Conservation (phyloP, 768 basidiomycete genomes). For the Mycena rebaudengoi region DNA sequence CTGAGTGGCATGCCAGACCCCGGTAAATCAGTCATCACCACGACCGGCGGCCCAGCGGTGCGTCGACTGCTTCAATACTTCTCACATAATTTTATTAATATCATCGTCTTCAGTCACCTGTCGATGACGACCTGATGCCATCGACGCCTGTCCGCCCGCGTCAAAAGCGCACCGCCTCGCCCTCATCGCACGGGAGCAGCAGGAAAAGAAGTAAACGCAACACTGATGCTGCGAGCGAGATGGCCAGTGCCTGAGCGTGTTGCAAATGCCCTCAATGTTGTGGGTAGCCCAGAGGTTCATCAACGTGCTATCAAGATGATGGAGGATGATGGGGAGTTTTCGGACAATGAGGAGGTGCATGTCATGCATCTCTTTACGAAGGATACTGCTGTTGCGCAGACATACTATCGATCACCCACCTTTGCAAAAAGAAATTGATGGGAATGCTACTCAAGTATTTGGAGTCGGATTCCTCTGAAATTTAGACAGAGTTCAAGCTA, state of each 20-base stretch:
- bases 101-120: too few relatives aligned
- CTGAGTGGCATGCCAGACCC: neutral
- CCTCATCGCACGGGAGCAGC: neutral
- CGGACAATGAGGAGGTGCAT: neutral
- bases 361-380: constrained; percentile 10
- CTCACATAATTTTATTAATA: too few relatives aligned
- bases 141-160: neutral
- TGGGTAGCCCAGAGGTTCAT: constrained; percentile 9
- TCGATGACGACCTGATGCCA: neutral
- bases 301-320: neutral
- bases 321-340: constrained; percentile 18
- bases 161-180: constrained; percentile 6
- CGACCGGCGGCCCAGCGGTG: too few relatives aligned
- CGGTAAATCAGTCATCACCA: neutral
- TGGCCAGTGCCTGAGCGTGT: constrained; percentile 10
- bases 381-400: constrained; percentile 10
- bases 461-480: too few relatives aligned
- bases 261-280: neutral
- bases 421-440: too few relatives aligned
- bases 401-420: too few relatives aligned
- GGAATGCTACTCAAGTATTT: too few relatives aligned
- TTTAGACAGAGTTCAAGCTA: too few relatives aligned
- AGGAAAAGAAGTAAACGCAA: neutral
- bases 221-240: constrained; percentile 2
- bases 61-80: too few relatives aligned